Conservation (phyloP, 768 basidiomycete species). For the Termitomyces sp. region DNA sequence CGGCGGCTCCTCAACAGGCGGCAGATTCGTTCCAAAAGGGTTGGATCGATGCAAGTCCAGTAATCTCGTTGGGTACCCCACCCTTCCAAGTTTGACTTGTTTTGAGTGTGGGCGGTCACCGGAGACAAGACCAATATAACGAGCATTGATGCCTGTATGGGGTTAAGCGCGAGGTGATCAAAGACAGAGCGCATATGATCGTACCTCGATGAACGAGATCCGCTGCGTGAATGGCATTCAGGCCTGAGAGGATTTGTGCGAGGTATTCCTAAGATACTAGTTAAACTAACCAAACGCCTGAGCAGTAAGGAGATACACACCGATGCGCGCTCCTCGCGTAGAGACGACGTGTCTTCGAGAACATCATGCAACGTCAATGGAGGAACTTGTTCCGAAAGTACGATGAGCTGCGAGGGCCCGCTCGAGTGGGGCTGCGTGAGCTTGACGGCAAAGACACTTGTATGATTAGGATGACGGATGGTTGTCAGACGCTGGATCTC, state of each 20-base stretch:
- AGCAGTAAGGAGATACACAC: constrained; percentile 30
- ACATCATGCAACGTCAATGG: constrained; percentile 64
- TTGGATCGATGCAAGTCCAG: constrained; percentile 84
- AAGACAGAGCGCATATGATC: neutral
- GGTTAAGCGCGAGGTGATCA: neutral
- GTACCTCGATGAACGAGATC: constrained; percentile 69
- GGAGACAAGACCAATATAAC: constrained; percentile 55
- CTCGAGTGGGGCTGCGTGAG: constrained; percentile 44
- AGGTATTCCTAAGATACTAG: constrained; percentile 58
- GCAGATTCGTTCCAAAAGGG: constrained; percentile 47
- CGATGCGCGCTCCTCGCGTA: constrained; percentile 66
- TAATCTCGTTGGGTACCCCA: constrained; percentile 65
- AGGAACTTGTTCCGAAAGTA: constrained; percentile 71
- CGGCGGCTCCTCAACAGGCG: constrained; percentile 27
- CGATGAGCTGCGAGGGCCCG: constrained; percentile 47
- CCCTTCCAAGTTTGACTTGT: constrained; percentile 68
- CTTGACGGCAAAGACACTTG: constrained; percentile 64
- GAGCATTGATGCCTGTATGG: constrained; percentile 48
- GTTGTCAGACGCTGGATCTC: constrained; percentile 58
- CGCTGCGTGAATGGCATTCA: constrained; percentile 60
- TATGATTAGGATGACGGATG: constrained; percentile 62
- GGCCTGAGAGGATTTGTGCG: constrained; percentile 61
- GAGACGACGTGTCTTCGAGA: constrained; percentile 66
- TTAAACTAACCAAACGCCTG: neutral
- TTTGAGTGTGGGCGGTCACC: constrained; percentile 45